These are phyloP conservation scores for Paracamarosporium sp. DNA, from an alignment of 2,329 filamentous ascomycete species.

Conservation along the genomic window DNA sequence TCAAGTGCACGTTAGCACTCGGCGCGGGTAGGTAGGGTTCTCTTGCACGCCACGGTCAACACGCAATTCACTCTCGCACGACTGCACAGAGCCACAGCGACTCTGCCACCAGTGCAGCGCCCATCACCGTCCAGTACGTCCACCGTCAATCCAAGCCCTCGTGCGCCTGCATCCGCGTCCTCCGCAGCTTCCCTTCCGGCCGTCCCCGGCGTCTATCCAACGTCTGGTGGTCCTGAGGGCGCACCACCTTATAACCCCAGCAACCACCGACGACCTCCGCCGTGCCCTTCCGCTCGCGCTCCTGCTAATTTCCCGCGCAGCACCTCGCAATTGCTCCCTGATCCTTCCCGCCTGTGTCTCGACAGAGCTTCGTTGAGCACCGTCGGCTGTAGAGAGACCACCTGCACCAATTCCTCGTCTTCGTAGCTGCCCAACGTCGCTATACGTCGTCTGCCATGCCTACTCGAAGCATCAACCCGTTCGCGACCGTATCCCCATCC, in stretches of 20 bases:
- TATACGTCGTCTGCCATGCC: slow-evolving; percentile 58
- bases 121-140: slow-evolving; percentile 22
- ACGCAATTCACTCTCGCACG: not conserved
- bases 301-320: slow-evolving; percentile 25
- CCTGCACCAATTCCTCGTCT: slow-evolving; percentile 3
- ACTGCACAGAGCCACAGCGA: not conserved
- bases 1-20: slow-evolving; percentile 9
- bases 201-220: slow-evolving; percentile 25
- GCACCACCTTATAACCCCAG: slow-evolving; percentile 3
- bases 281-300: slow-evolving; percentile 1
- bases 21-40: slow-evolving; percentile 6
- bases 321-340: slow-evolving; percentile 11
- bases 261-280: slow-evolving; percentile 4
- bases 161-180: slow-evolving; percentile 19
- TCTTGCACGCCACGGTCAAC: slow-evolving; percentile 14
- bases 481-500: slow-evolving; percentile 60
- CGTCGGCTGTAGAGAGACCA: not conserved
- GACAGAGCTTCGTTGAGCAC: slow-evolving; percentile 5
- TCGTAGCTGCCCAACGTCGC: slow-evolving; percentile 1
- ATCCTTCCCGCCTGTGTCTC: slow-evolving; percentile 24
- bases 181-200: slow-evolving; percentile 36
- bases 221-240: slow-evolving; percentile 6
- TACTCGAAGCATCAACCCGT: slow-evolving; percentile 66
- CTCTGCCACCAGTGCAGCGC: not conserved
- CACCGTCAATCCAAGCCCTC: slow-evolving; percentile 21